Conservation (phyloP, 1,139 yeast genomes). For the Nakaseomyces sp. region DNA sequence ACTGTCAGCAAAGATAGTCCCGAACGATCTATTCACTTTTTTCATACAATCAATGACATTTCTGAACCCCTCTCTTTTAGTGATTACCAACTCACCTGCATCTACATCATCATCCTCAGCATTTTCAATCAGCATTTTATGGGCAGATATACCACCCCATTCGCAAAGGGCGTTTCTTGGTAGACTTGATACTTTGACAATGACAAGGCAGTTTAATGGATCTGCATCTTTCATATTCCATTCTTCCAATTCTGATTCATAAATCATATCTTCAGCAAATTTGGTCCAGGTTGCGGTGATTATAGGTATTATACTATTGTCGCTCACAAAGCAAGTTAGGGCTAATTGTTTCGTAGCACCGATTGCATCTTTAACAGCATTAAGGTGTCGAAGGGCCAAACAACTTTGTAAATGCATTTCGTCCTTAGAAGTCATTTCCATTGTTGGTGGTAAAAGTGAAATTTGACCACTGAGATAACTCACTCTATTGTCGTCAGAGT, state of each 20-base stretch:
- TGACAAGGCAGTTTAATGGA: slow-evolving; percentile 34
- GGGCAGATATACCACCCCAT: slow-evolving; percentile 61
- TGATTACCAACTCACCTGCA: slow-evolving; percentile 6
- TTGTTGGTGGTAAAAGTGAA: slow-evolving; percentile 65
- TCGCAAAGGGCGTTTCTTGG: slow-evolving; percentile 70
- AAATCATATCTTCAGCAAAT: slow-evolving; percentile 17
- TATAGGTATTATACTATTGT: slow-evolving; percentile 25
- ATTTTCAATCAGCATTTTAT: slow-evolving; percentile 30
- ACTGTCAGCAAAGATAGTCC: slow-evolving; percentile 14
- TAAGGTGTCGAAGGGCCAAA: slow-evolving; percentile 66
- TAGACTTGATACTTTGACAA: slow-evolving; percentile 51
- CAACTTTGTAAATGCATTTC: slow-evolving; percentile 35
- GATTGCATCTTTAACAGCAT: slow-evolving; percentile 52
- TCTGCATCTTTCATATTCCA: slow-evolving; percentile 26
- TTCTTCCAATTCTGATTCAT: slow-evolving; percentile 16
- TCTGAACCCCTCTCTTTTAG: slow-evolving; percentile 5
- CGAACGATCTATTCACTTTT: slow-evolving; percentile 8
- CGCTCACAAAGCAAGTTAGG: slow-evolving; percentile 49
- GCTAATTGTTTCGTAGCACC: slow-evolving; percentile 38
- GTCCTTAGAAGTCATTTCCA: slow-evolving; percentile 37
- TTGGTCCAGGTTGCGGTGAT: slow-evolving; percentile 37
- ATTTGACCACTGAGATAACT: slow-evolving; percentile 87
- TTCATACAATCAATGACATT: slow-evolving; percentile 2
- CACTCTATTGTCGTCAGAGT: slow-evolving; percentile 35
- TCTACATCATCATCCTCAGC: slow-evolving; percentile 40